Percentiles rank a stretch among this genome's conserved stretches.
Evolutionary conservation across 2,329 filamentous ascomycete species (phyloP).

Genomic region (Delphinella strobiligena): DNA sequence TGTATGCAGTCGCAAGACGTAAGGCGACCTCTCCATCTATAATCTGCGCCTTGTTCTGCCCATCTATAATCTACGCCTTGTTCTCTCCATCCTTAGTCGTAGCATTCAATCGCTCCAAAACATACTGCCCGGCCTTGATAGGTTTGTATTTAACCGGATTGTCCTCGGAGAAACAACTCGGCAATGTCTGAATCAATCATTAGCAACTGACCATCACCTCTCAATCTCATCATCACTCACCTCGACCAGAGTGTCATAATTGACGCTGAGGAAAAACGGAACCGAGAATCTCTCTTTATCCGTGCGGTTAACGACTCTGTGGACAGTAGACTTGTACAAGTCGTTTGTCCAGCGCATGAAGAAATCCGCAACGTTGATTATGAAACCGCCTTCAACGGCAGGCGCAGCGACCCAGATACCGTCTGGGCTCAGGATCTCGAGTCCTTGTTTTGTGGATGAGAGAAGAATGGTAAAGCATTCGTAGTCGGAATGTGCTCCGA

Average conservation of each 20-base stretch:
- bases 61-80: neutral
- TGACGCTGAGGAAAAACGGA: constrained; percentile 35
- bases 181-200: neutral
- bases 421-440: constrained; percentile 30
- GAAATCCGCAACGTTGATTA: constrained; percentile 37
- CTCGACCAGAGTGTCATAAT: constrained; percentile 7
- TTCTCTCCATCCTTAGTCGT: constrained; percentile 6
- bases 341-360: constrained; percentile 33
- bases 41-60: too few species aligned
- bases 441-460: constrained; percentile 25
- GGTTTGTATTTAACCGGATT: constrained; percentile 5
- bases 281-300: constrained; percentile 41
- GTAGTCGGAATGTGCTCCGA: constrained; percentile 30
- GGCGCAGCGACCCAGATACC: constrained; percentile 31
- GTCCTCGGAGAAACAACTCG: constrained; percentile 5
- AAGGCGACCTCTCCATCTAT: too few species aligned
- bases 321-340: constrained; percentile 41
- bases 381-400: constrained; percentile 31
- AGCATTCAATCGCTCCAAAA: constrained; percentile 5
- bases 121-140: constrained; percentile 7
- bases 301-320: constrained; percentile 44
- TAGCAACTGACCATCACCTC: neutral
- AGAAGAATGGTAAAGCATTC: constrained; percentile 36
- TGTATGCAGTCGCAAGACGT: too few species aligned
- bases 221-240: constrained; percentile 20